Evolutionary conservation across 257 asterid genomes (phyloP), one percentile per base, ranked within the genome.

Genomic region (Scutellaria baicalensis): DNA sequence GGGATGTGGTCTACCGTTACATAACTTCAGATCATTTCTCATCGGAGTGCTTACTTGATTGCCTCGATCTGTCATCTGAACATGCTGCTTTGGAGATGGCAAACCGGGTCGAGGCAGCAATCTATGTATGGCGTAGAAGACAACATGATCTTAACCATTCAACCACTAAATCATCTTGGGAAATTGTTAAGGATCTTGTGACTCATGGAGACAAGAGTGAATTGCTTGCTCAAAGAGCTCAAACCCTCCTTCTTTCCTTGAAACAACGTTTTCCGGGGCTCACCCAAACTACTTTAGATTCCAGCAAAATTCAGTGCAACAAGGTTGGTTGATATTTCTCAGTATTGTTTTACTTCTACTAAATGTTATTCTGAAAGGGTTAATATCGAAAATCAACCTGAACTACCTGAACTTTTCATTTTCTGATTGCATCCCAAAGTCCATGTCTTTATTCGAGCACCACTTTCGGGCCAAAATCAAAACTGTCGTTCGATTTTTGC

Each of bases 51-150:
- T 82, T 94, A 85, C 93, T 94, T 1, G 97, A 91, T 73, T 91
- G 93, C 79, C 89, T 91, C 3, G 97, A 91, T 70, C 78, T 91
- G n/a, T 75, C 99, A 0, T 86, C 96, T 0, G 99, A 94, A 62
- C 93, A 89, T 23, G 82, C 85, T 62, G 93, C 97, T 43, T 68
- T 91, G 67, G 99, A 94, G 82, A 78, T 86, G 73, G 97, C 92
- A n/a, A 91, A 94, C 71, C 85, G 96, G 13, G 87, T 89, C 59
- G 99, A 94, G 87, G 90, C 97, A 68, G 86, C 99, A 7, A 84
- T 86, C 38, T 80, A 85, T 10, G 82, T 91, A 39, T 91, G 96
- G 96, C 84, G 86, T 20, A 81, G 86, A 81, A 78, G 87, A 43
- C 80, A 77, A 45, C 16, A 86, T 71, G 79, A 82, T 73, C 84